Percentiles rank a stretch among this genome's conserved stretches.
Conservation (phyloP, 73 alveolate genomes). For the Paramecium tetraurelia region DNA sequence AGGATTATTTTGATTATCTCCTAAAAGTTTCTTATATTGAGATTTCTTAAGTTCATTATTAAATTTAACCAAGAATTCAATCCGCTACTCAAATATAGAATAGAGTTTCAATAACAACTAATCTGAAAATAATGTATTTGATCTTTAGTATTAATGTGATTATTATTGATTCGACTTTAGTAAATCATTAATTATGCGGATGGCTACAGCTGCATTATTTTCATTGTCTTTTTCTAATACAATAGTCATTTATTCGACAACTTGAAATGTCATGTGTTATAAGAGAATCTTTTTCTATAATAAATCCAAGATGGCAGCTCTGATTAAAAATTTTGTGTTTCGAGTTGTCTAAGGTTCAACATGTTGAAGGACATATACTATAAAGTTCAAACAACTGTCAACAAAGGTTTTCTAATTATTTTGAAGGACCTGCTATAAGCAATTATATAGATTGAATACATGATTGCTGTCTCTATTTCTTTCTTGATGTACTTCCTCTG, state of each 20-base stretch:
- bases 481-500: neutral
- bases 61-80: neutral
- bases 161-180: neutral
- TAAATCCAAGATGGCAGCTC: neutral
- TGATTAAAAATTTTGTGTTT: neutral
- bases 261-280: neutral
- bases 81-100: neutral
- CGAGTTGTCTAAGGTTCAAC: neutral
- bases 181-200: neutral
- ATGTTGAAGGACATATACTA: neutral
- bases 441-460: neutral
- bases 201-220: neutral
- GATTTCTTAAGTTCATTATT: neutral
- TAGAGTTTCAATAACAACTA: neutral
- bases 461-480: neutral
- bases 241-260: neutral
- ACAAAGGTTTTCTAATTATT: neutral
- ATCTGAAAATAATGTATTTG: neutral
- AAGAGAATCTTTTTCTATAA: neutral
- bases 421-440: neutral
- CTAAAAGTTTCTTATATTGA: neutral
- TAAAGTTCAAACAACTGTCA: neutral
- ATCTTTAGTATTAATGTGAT: neutral
- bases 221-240: constrained; percentile 39
- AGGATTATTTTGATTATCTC: neutral